Conservation (phyloP, 306 rosid genomes). For the Fagus crenata region DNA sequence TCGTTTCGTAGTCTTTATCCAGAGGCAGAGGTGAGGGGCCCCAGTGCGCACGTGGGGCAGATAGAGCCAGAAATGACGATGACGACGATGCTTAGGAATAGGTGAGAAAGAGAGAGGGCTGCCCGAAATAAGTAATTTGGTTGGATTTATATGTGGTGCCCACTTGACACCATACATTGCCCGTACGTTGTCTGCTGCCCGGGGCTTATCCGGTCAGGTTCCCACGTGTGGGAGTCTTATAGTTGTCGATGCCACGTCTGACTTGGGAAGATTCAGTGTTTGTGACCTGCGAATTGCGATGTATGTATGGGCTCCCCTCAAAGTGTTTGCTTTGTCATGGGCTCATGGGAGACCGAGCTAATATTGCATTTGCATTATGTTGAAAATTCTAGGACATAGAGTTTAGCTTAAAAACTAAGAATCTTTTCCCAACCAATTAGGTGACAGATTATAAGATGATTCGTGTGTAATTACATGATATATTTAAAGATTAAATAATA, state of each 20-base stretch:
- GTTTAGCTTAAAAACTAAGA: too few species aligned
- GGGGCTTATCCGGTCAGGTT: conserved; percentile 26
- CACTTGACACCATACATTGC: conserved; percentile 27
- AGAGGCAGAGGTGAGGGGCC: conserved; percentile 29
- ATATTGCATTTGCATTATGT: too few species aligned
- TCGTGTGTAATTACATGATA: too few species aligned
- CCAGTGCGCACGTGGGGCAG: conserved; percentile 54
- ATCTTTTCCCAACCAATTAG: too few species aligned
- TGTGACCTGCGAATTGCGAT: too few species aligned
- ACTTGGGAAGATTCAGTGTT: too few species aligned
- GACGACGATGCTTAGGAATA: background rate
- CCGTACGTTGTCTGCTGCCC: conserved; percentile 23
- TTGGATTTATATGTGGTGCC: conserved; percentile 12
- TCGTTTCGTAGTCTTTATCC: conserved; percentile 26
- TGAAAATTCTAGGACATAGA: too few species aligned
- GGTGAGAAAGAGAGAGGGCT: conserved; percentile 1
- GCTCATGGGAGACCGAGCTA: too few species aligned
- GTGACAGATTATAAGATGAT: too few species aligned
- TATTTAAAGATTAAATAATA: too few species aligned
- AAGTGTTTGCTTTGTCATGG: too few species aligned
- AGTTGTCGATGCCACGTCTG: background rate
- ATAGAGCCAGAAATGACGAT: conserved; percentile 7
- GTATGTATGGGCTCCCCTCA: too few species aligned
- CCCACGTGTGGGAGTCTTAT: conserved; percentile 10
- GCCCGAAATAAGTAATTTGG: background rate